Evolutionary conservation across 768 basidiomycete genomes (phyloP).

Genomic region (Polyporus arcularius): DNA sequence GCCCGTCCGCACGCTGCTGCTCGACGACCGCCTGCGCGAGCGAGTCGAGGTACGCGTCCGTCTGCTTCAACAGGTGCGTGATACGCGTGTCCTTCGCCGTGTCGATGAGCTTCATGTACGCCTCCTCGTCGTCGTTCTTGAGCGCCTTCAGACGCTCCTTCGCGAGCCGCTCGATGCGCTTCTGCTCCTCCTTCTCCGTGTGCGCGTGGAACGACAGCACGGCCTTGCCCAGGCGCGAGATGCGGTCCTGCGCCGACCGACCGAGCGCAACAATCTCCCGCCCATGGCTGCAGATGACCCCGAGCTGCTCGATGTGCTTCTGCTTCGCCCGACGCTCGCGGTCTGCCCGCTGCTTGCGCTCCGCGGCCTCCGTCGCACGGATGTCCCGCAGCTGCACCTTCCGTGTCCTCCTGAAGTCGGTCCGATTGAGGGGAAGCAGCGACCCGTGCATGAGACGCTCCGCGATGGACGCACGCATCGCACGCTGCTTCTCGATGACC

Average conservation of each 20-base stretch:
- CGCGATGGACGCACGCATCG: constrained; percentile 81
- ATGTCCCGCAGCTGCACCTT: constrained; percentile 90
- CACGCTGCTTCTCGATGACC: constrained; percentile 89
- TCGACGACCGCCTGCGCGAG: constrained; percentile 91
- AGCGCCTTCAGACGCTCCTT: constrained; percentile 98
- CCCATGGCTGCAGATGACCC: constrained; percentile 83
- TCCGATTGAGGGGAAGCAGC: constrained; percentile 86
- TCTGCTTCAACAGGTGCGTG: constrained; percentile 92
- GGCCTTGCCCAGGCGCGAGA: constrained; percentile 64
- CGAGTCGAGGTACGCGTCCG: constrained; percentile 92
- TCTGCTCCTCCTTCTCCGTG: constrained; percentile 98
- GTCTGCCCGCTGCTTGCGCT: constrained; percentile 88
- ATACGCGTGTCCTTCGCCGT: constrained; percentile 99
- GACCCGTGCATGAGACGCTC: constrained; percentile 87
- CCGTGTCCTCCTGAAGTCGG: constrained; percentile 84
- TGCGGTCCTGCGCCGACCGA: constrained; percentile 57
- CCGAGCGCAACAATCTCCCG: constrained; percentile 70
- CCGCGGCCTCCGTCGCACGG: constrained; percentile 83
- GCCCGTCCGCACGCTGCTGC: constrained; percentile 75
- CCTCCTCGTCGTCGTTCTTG: constrained; percentile 98
- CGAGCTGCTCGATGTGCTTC: constrained; percentile 94
- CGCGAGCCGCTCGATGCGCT: constrained; percentile 90
- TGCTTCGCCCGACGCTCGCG: constrained; percentile 94
- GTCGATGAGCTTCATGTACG: constrained; percentile 99
- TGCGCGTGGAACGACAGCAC: constrained; percentile 83